Percentiles rank a stretch among this genome's conserved stretches.
These are phyloP conservation scores for Diaporthe sp. DNA, from an alignment of 2,329 filamentous ascomycete species.

Conservation along the genomic window DNA sequence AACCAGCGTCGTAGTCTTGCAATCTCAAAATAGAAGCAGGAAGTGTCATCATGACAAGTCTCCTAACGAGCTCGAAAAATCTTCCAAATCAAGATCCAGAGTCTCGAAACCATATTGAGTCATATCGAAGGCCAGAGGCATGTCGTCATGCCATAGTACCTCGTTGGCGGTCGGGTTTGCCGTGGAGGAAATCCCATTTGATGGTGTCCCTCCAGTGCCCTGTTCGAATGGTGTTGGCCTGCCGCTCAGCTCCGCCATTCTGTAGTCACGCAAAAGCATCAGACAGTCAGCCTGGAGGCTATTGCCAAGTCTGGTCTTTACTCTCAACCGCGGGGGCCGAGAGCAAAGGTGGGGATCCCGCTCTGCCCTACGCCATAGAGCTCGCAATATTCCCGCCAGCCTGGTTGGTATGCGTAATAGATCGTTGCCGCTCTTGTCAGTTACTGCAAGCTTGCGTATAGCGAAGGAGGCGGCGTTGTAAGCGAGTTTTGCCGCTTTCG, in stretches of 20 bases:
- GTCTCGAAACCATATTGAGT: not conserved
- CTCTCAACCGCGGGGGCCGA: not conserved
- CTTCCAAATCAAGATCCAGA: not conserved
- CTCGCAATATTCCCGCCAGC: not conserved
- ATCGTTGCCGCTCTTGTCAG: not conserved
- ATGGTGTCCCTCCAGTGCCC: not conserved
- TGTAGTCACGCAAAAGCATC: slow-evolving; percentile 1
- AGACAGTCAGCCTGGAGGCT: not conserved
- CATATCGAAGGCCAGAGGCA: not conserved
- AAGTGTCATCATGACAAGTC: not conserved
- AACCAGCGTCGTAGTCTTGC: not conserved
- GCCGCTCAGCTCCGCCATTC: not conserved
- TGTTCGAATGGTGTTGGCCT: not conserved
- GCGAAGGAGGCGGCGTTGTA: not conserved
- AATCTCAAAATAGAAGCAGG: not conserved
- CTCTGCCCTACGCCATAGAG: not conserved
- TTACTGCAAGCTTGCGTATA: not conserved
- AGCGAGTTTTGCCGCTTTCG: not conserved
- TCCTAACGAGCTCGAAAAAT: not conserved
- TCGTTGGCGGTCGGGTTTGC: not conserved
- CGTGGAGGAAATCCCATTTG: not conserved
- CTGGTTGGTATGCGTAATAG: not conserved
- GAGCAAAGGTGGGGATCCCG: not conserved
- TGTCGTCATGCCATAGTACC: not conserved
- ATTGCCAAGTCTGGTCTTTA: not conserved